A percentile compares a stretch with the other conserved stretches of the same genome.
These are phyloP conservation scores for Scedosporium boydii DNA, from an alignment of 2,329 filamentous ascomycete species.

Conservation along the genomic window DNA sequence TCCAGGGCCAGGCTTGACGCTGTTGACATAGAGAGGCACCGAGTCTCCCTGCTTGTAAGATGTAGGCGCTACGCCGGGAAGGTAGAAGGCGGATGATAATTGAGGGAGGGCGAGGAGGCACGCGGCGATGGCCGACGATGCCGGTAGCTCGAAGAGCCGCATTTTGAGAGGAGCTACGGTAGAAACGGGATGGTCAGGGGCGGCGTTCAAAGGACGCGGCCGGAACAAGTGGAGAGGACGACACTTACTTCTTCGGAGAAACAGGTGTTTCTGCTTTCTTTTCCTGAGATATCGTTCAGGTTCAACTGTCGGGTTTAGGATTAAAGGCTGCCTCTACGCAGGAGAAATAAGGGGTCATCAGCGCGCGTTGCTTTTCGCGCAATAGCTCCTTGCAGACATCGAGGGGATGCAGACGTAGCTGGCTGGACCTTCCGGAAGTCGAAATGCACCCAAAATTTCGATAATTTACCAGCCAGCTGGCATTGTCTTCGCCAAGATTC, in stretches of 20 bases:
- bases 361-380: too few species aligned
- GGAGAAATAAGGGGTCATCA: too few species aligned
- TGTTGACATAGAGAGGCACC: slow-evolving; percentile 88
- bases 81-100: slow-evolving; percentile 71
- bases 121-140: slow-evolving; percentile 39
- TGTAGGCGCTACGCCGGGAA: slow-evolving; percentile 88
- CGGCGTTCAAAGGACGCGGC: not conserved
- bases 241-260: too few species aligned
- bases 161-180: slow-evolving; percentile 23
- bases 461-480: not conserved
- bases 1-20: slow-evolving; percentile 75
- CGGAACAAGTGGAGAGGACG: not conserved
- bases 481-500: not conserved
- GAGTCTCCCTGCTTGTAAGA: slow-evolving; percentile 73
- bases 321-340: too few species aligned
- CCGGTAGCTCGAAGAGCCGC: slow-evolving; percentile 35
- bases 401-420: too few species aligned
- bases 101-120: slow-evolving; percentile 39
- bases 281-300: too few species aligned
- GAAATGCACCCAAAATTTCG: too few species aligned
- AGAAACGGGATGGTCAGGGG: not conserved
- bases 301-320: too few species aligned
- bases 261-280: too few species aligned
- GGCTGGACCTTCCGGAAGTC: too few species aligned
- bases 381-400: too few species aligned